Evolutionary conservation across 1,284 basidiomycete species (phyloP).

Genomic region (Pyrrhoderma lamaoense): DNA sequence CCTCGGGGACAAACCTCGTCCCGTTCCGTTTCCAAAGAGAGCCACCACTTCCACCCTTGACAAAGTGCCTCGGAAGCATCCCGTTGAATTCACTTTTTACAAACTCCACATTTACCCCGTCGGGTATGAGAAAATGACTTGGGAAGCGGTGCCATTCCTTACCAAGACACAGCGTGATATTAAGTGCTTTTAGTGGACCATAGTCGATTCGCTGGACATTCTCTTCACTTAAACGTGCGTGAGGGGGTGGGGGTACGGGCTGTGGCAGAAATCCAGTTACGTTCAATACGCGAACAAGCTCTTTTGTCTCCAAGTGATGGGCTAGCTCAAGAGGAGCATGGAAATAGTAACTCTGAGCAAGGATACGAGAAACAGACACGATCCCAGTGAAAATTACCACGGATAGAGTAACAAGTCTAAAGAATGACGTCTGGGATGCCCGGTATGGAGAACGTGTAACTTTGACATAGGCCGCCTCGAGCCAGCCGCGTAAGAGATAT

Average conservation of each 20-base stretch:
- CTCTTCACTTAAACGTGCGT: conserved; percentile 33
- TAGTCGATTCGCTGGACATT: conserved; percentile 63
- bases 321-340: conserved; percentile 80
- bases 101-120: conserved; percentile 77
- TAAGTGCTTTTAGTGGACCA: conserved; percentile 60
- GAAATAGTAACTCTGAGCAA: conserved; percentile 85
- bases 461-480: conserved; percentile 70
- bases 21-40: conserved; percentile 55
- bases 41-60: conserved; percentile 73
- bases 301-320: conserved; percentile 66
- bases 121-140: conserved; percentile 82
- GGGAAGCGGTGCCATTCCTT: conserved; percentile 98
- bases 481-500: conserved; percentile 79
- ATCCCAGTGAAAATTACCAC: conserved; percentile 58
- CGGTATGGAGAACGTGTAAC: conserved; percentile 79
- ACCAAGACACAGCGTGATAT: conserved; percentile 79
- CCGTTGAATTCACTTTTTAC: conserved; percentile 88
- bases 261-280: conserved; percentile 51
- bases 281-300: conserved; percentile 77
- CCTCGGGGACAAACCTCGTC: conserved; percentile 55
- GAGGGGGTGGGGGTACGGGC: conserved; percentile 35
- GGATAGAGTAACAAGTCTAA: conserved; percentile 68
- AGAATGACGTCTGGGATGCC: conserved; percentile 73
- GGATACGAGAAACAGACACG: conserved; percentile 72
- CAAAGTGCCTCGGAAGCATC: conserved; percentile 82